Conservation (phyloP, 768 basidiomycete species). For the Lentinus tigrinus region DNA sequence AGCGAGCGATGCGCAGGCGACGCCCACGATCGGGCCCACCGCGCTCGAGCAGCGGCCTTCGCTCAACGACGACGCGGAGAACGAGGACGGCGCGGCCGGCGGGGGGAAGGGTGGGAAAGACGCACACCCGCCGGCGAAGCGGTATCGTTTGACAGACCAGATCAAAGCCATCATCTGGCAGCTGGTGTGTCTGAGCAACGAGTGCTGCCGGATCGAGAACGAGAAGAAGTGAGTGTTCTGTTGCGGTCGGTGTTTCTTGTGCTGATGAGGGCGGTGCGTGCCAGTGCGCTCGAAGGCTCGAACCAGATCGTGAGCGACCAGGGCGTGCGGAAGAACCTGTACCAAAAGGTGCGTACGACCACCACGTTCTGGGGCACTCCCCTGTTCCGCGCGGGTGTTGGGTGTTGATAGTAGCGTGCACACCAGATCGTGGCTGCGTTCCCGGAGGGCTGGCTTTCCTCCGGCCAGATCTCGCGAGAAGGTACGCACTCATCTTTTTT, state of each 20-base stretch:
- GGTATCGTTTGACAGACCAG: constrained; percentile 74
- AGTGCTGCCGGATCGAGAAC: constrained; percentile 69
- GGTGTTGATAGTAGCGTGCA: no score
- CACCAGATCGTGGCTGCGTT: constrained; percentile 81
- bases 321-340: constrained; percentile 73
- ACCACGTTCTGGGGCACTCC: constrained; percentile 8
- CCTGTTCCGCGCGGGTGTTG: no score
- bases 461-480: constrained; percentile 84
- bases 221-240: constrained; percentile 54
- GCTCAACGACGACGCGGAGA: constrained; percentile 25
- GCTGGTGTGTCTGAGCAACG: constrained; percentile 78
- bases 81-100: constrained; percentile 27
- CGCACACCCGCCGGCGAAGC: constrained; percentile 68
- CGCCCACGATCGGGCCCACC: constrained; percentile 11
- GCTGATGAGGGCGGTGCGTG: not conserved
- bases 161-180: constrained; percentile 84
- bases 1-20: constrained; percentile 19
- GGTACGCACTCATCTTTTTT: constrained; percentile 45
- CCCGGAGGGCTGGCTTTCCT: constrained; percentile 83
- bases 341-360: constrained; percentile 57
- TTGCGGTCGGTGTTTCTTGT: not conserved
- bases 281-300: constrained; percentile 58
- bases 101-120: constrained; percentile 32
- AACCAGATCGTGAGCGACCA: constrained; percentile 78
- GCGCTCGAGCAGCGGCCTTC: constrained; percentile 9